Evolutionary conservation across 2,329 filamentous ascomycete species (phyloP), one percentile per base, ranked within the genome.

Genomic region (Phialocephala subalpina): DNA sequence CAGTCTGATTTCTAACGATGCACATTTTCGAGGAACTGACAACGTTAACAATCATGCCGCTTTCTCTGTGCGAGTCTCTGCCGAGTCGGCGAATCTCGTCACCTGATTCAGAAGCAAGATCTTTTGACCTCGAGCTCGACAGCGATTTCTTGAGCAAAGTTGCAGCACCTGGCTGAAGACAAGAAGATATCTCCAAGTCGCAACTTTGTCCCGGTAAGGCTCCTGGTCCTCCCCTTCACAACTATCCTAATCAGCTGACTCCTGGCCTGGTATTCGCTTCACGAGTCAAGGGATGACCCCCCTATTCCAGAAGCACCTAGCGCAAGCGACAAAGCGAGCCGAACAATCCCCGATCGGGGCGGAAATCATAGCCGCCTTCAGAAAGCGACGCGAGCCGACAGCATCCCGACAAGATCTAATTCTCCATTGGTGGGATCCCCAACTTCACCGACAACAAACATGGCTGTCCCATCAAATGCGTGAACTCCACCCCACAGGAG

Each of bases 391-490:
- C 45, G 45, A 49, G 18, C 45, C 45, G 45, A 49, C 18, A 25
- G 3, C 2, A 22, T 33, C 4, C 45, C 18, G 45, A 20, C 45
- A 20, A 4, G 20, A n/a, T 42, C 38, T 42, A 4, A 4, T 6
- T 42, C 38, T 16, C 45, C 4, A 49, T 49, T 49, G 45, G 45
- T 49, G 45, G 20, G 45, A 49, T 49, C 45, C 45, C 20, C 45
- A 42, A 42, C 5, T n/a, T 42, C 38, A n/a, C 38, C 38, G 38
- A 42, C 38, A 12, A 42, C 38, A 42, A 42, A 33, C 29, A 33
- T 33, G 38, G 38, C 38, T n/a, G 18, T 49, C 45, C 45, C 45
- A 49, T 20, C n/a, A 49, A 33, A 49, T 49, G 45, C 45, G 18
- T 49, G 7, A 11, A 11, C 45, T 20, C 20, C 20, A 20, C 45